Base-by-base conservation (phyloP, 2,329 filamentous ascomycete species). In the Fusarium tricinctum region DNA sequence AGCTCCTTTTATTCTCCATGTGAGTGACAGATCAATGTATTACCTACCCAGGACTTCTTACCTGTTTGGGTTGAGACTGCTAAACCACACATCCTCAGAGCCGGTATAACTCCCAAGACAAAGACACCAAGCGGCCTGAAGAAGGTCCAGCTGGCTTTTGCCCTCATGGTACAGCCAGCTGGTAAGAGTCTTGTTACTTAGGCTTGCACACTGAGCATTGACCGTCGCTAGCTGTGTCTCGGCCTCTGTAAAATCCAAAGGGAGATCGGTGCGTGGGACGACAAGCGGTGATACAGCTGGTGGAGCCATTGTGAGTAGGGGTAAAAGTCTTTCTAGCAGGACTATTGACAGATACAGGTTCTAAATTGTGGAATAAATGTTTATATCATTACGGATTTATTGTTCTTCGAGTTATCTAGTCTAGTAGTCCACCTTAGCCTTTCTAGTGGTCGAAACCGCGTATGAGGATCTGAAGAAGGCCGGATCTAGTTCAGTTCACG, bases 41-140 rank as follows among this genome's bases (percentile, higher is more conserved):
- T 19, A 9, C 22, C 6, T n/a, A 50, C 20, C 33, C 19, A 26
- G 7, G 1, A 40, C 12, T 1, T 8, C 20, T 1, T 26, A 56
- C 53, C 53, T 50, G 9, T 33, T 40, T 1, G 53, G 35, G 3
- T 20, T 32, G 7, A 50, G 30, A 10, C 53, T 35, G 8, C 26
- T 50, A 17, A 56, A 50, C 38, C 26, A 50, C 6, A 56, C 35
- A n/a, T 56, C 53, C 20, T 50, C 45, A 20, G 45, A 56, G 15
- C 53, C 53, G 35, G 53, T 50, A 42, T 56, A 56, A 14, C 45
- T 50, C 22, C 53, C 17, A n/a, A 56, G 35, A 28, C 17, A 33
- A 13, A 56, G 13, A 8, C 35, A 30, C 53, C 53, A 56, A 2
- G 53, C 45, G 3, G 53, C 53, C 13, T 50, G 53, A 3, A 42